These are phyloP conservation scores for Fusarium luffae DNA, from an alignment of 2,329 filamentous ascomycete genomes.

Conservation along the genomic window DNA sequence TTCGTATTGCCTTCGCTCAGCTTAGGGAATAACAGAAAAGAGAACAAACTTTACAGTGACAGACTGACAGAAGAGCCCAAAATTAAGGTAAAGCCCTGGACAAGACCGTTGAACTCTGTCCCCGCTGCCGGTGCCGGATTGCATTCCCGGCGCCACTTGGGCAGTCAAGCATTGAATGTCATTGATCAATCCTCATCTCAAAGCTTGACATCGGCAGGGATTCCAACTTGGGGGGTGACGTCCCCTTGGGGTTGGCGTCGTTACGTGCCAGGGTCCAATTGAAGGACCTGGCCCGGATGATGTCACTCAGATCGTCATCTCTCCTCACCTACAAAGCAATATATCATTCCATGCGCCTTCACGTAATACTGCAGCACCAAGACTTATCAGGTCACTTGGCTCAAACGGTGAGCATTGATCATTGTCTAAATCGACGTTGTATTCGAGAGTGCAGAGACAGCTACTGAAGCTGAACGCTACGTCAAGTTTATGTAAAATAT, in stretches of 20 bases:
- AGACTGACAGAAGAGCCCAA: constrained; percentile 1
- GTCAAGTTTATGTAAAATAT: background rate
- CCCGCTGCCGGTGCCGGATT: constrained; percentile 10
- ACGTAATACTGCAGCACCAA: constrained; percentile 19
- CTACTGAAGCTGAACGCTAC: background rate
- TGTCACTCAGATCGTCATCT: constrained; percentile 42
- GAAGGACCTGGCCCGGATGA: constrained; percentile 23
- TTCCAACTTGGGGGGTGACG: constrained; percentile 19
- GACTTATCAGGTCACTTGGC: constrained; percentile 1
- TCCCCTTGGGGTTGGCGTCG: background rate
- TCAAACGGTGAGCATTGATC: background rate
- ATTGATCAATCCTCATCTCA: constrained; percentile 19
- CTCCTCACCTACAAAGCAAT: constrained; percentile 20
- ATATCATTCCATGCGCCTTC: constrained; percentile 5
- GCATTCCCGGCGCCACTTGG: constrained; percentile 12
- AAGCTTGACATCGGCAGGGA: constrained; percentile 22
- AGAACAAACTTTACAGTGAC: constrained; percentile 12
- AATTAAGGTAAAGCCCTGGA: background rate
- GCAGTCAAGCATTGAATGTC: background rate
- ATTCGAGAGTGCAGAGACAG: background rate
- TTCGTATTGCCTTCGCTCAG: background rate
- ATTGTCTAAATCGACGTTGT: constrained; percentile 6
- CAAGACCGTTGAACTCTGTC: constrained; percentile 2
- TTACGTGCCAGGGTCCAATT: constrained; percentile 18
- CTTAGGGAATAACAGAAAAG: background rate